Base-by-base conservation (phyloP, 1,284 basidiomycete species). In the Pseudozyma sp. region DNA sequence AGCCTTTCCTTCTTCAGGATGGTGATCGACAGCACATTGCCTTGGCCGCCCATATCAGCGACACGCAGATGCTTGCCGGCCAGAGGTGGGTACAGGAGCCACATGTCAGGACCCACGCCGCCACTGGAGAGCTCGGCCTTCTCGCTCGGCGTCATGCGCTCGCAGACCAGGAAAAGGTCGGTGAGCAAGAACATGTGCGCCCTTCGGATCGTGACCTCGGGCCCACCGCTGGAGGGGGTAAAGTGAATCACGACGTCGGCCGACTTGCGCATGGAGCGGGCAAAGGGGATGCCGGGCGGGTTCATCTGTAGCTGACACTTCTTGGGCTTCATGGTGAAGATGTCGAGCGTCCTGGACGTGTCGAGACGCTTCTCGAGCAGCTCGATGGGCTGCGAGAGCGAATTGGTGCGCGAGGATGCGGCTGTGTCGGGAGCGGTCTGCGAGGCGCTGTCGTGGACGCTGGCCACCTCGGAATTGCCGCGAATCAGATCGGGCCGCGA, bases 251-350 rank as follows among this genome's bases (percentile, higher is more conserved):
- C 86, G 17, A 91, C 91, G 79, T 93, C 91, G 43, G 88, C 87
- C 0, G 92, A 92, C 24, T 91, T 87, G 52, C 93, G 90, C 69
- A 98, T 80, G 81, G 90, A 88, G 54, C 96, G 91, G n/a, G 88
- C 87, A 84, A 92, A 98, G 14, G 92, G 89, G 35, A 98, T 87
- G 16, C 87, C 87, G 2, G 94, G 90, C 1, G 95, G 92, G 42
- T 89, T 87, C 86, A 99, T 95, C 86, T 97, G 95, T 53, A 99
- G 87, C 73, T 91, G 92, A 75, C 97, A 94, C 86, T 73, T 75
- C 89, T 95, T 95, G 5, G 92, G 92, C 78, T 90, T 89, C 94
- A 99, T 96, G 1, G 93, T 93, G 84, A 99, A 99, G 48, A 99
- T 91, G 85, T 99, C 96, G 35, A 97, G 86, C 5, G 93, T 93